These are phyloP conservation scores for Odontarrhena argentea DNA, from an alignment of 345 rosid species.

Conservation along the genomic window DNA sequence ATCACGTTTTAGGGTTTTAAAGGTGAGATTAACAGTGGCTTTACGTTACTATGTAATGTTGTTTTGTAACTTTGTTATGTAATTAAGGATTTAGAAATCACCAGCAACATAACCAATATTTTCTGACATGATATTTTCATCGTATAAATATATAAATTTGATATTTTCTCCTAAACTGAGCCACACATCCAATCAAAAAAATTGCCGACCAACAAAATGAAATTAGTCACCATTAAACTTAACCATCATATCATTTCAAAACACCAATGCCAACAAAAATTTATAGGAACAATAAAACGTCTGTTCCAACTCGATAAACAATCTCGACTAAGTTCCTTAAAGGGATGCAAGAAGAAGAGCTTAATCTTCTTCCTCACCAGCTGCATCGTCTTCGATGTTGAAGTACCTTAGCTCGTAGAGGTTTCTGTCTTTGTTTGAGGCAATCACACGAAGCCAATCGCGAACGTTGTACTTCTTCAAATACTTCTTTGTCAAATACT, in stretches of 20 bases:
- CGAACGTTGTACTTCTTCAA: conserved; percentile 65
- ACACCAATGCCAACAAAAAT: neutral
- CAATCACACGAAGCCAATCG: conserved; percentile 77
- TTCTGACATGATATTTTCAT: too few relatives aligned
- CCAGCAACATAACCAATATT: too few relatives aligned
- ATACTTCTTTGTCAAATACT: conserved; percentile 77
- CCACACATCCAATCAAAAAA: conserved; percentile 5
- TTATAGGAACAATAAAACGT: neutral
- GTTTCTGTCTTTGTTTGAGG: conserved; percentile 65
- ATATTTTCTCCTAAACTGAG: neutral
- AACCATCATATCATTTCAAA: neutral
- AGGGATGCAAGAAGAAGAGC: conserved; percentile 10
- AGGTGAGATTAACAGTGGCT: neutral
- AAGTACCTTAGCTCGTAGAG: conserved; percentile 67
- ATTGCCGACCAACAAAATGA: conserved; percentile 11
- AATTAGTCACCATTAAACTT: neutral
- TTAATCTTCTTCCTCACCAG: conserved; percentile 59
- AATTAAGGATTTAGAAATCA: neutral
- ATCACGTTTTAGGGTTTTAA: conserved; percentile 5
- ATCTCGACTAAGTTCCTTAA: conserved; percentile 1
- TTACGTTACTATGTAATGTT: neutral
- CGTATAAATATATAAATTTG: too few relatives aligned
- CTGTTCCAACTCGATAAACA: neutral
- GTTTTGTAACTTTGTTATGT: neutral
- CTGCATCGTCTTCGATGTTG: conserved; percentile 76